Evolutionary conservation across 345 rosid species (phyloP).

Genomic region (Garcia nutans): DNA sequence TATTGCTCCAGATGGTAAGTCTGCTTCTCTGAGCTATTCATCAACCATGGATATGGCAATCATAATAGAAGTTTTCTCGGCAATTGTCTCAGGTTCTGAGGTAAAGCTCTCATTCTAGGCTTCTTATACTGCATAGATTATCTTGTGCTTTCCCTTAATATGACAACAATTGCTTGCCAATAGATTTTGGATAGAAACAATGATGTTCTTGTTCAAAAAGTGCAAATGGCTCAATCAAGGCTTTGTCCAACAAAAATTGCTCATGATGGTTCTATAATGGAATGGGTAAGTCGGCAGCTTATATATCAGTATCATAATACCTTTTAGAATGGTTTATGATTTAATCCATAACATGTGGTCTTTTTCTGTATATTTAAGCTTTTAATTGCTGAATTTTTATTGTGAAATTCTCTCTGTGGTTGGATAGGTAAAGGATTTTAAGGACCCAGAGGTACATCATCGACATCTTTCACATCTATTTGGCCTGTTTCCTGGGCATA

Average conservation of each 20-base stretch:
- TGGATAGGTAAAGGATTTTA: conserved; percentile 63
- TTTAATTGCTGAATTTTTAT: conserved; percentile 1
- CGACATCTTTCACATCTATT: conserved; percentile 92
- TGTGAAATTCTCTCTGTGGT: not conserved
- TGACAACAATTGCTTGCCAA: not conserved
- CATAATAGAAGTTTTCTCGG: conserved; percentile 70
- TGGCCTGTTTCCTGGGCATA: conserved; percentile 89
- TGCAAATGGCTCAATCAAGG: conserved; percentile 54
- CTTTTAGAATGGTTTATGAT: not conserved
- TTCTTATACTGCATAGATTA: not conserved
- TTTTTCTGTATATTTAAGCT: not conserved
- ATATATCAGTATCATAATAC: not conserved
- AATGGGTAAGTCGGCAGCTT: conserved; percentile 56
- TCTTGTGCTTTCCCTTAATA: not conserved
- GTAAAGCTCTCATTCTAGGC: conserved; percentile 33
- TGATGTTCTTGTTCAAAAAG: conserved; percentile 56
- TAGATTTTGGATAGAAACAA: conserved; percentile 61
- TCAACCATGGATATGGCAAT: conserved; percentile 93
- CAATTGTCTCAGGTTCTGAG: conserved; percentile 73
- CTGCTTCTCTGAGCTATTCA: conserved; percentile 87
- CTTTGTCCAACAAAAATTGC: conserved; percentile 66
- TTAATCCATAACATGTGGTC: not conserved
- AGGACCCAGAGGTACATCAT: conserved; percentile 80
- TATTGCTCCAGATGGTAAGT: conserved; percentile 68
- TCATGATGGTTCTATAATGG: conserved; percentile 83